Evolutionary conservation across 225 moss, liverwort and hornwort species (phyloP).

Genomic region (Rhytidiadelphus loreus): DNA sequence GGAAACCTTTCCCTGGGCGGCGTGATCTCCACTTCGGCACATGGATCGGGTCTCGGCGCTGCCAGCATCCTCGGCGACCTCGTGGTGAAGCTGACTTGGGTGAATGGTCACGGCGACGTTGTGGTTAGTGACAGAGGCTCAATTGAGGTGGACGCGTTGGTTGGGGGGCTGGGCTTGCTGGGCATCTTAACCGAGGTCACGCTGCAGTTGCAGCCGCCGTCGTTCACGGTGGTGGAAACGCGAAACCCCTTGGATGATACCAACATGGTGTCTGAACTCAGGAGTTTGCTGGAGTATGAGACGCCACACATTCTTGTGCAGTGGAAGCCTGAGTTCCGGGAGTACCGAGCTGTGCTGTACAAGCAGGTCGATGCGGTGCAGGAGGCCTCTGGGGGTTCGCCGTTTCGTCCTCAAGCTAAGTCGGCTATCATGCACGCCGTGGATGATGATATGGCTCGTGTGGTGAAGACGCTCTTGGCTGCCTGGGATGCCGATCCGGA

Average conservation of each 20-base stretch:
- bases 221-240: constrained; percentile 37
- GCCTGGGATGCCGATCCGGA: constrained; percentile 18
- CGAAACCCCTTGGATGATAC: constrained; percentile 16
- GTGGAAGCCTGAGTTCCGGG: constrained; percentile 49
- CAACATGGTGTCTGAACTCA: constrained; percentile 31
- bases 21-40: constrained; percentile 16
- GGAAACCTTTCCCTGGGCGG: constrained; percentile 12
- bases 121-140: constrained; percentile 6
- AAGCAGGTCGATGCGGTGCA: constrained; percentile 12
- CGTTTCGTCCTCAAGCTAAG: constrained; percentile 27
- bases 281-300: neutral
- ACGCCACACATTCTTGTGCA: constrained; percentile 18
- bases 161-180: constrained; percentile 35
- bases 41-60: constrained; percentile 6
- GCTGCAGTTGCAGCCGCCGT: constrained; percentile 26
- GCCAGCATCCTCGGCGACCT: constrained; percentile 2
- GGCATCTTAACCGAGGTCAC: constrained; percentile 52
- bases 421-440: neutral
- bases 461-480: constrained; percentile 1
- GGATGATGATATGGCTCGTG: neutral
- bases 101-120: constrained; percentile 3
- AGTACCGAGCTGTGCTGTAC: constrained; percentile 16
- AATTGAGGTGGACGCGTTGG: constrained; percentile 27
- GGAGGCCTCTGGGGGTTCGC: neutral
- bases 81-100: neutral